phyloP scores from a whole-genome alignment of 345 rosid species.

The Murraya paniculata region DNA sequence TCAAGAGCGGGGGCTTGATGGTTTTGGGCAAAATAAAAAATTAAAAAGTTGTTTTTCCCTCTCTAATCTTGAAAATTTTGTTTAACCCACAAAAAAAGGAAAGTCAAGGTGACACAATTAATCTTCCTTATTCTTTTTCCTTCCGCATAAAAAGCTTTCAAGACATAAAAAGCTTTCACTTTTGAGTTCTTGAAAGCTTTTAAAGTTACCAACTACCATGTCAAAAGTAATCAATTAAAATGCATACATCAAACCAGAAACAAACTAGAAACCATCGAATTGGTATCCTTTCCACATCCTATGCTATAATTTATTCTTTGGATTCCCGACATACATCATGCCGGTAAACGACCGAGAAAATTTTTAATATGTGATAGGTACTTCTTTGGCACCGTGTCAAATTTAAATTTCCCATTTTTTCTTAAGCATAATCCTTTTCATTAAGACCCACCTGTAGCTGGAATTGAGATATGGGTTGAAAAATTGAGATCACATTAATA shows the following conservation, averaged over 20 bases:
- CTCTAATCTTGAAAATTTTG: too few relatives aligned
- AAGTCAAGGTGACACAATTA: neutral
- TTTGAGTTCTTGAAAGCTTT: neutral
- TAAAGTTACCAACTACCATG: neutral
- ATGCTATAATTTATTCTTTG: too few relatives aligned
- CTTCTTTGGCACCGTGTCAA: neutral
- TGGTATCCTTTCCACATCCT: too few relatives aligned
- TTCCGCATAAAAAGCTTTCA: neutral
- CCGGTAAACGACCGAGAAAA: too few relatives aligned
- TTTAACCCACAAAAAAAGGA: neutral
- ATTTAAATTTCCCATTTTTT: neutral
- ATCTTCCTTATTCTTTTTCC: neutral
- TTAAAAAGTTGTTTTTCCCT: too few relatives aligned
- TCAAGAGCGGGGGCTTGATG: too few relatives aligned
- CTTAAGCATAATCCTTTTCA: neutral
- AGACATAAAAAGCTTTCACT: neutral
- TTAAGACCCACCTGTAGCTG: neutral
- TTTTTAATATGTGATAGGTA: neutral
- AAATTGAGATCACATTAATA: neutral
- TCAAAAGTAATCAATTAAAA: too few relatives aligned
- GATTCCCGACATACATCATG: too few relatives aligned
- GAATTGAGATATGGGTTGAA: constrained; percentile 5
- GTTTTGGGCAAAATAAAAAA: too few relatives aligned
- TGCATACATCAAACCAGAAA: too few relatives aligned
- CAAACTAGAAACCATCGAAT: too few relatives aligned